Base-by-base conservation (phyloP, 2,329 filamentous ascomycete genomes). In the Cryphonectria parasitica region DNA sequence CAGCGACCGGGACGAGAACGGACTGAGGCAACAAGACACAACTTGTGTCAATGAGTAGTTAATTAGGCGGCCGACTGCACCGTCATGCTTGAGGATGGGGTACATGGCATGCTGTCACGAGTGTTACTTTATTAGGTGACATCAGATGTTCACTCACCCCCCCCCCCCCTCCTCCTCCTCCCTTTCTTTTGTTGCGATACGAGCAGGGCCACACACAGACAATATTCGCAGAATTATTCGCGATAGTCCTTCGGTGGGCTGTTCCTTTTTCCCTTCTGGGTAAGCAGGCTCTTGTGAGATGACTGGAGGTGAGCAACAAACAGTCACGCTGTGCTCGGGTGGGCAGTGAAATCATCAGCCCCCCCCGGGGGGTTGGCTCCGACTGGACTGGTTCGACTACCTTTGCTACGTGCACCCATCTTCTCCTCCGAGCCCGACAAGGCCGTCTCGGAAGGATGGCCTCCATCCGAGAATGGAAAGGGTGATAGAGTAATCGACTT, bases 301-400 rank as follows among this genome's bases (percentile, higher is more conserved):
- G 43, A 4, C 36, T 39, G 36, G 43, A 49, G 19, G 43, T 49
- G 49, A 60, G 56, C 31, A 6, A 28, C 3, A 34, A 34, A 34
- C 34, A 54, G n/a, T 56, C 52, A 56, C 13, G 52, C 45, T n/a
- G 52, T 19, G 52, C 52, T 58, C n/a, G 56, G 56, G n/a, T n/a
- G 5, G 56, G 31, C 45, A 49, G 56, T 36, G 56, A 2, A 3
- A n/a, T n/a, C 15, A 34, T 13, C 28, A 34, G 56, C 25, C 56
- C 34, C 34, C 34, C 56, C 34, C 34, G 3, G 34, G 34, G 34
- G 15, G 17, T n/a, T 28, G 25, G 22, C 45, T 49, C 45, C 45
- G 45, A 28, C 52, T 28, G 52, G 11, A 10, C 36, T 39, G 36
- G 36, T 39, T 28, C 52, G n/a, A n/a, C n/a, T 25, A n/a, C n/a